These are phyloP conservation scores for Giardia muris DNA, from an alignment of 208 protist genomes.

Conservation along the genomic window DNA sequence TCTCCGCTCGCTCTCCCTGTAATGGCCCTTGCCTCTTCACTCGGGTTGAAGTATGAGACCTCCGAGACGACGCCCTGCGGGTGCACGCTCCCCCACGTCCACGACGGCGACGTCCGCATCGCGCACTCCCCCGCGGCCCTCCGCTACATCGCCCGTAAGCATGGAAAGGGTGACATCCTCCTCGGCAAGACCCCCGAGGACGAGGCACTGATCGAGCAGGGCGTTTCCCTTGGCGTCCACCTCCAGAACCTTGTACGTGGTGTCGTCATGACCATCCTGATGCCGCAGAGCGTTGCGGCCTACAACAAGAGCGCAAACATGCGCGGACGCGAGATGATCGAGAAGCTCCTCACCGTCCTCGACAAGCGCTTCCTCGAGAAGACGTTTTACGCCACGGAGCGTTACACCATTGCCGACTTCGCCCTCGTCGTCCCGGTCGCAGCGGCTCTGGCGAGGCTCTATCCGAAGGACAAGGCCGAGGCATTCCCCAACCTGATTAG, in stretches of 20 bases:
- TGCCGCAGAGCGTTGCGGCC: background rate
- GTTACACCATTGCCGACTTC: background rate
- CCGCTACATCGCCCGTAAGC: background rate
- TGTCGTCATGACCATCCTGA: no score
- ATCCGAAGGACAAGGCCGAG: background rate
- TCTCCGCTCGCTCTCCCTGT: background rate
- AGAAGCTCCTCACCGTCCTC: background rate
- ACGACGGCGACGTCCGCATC: background rate
- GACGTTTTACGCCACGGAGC: background rate
- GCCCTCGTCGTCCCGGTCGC: background rate
- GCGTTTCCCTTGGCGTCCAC: background rate
- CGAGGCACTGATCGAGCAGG: background rate
- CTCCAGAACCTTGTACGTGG: background rate
- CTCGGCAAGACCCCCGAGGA: background rate
- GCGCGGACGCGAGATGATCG: background rate
- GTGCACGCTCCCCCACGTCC: background rate
- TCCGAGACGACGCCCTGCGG: background rate
- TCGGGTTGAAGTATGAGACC: background rate
- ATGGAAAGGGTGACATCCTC: background rate
- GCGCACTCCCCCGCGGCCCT: background rate
- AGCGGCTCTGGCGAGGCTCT: background rate
- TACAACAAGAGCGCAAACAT: background rate
- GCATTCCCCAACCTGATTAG: background rate
- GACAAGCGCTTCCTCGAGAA: background rate
- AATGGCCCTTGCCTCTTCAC: background rate